Evolutionary conservation across 2,329 filamentous ascomycete genomes (phyloP).

Genomic region (Graphilbum fragrans): DNA sequence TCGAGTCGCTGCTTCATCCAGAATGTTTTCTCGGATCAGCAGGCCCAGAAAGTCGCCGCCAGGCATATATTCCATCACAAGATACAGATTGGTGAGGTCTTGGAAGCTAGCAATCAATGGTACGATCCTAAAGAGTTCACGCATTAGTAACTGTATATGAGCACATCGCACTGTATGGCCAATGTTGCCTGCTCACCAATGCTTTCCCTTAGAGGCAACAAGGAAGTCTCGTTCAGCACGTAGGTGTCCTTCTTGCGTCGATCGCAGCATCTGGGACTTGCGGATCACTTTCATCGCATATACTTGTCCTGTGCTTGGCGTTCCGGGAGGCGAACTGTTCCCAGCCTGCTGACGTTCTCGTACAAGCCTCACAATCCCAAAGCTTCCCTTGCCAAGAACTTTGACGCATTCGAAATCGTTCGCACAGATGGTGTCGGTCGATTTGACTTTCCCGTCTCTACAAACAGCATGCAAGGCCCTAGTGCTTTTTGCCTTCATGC

Average conservation of each 20-base stretch:
- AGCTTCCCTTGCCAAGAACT: conserved; percentile 83
- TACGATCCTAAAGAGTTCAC: conserved; percentile 53
- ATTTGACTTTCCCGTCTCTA: background rate
- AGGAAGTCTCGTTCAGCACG: conserved; percentile 87
- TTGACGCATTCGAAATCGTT: conserved; percentile 70
- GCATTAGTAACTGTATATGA: too few relatives aligned
- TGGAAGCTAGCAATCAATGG: conserved; percentile 83
- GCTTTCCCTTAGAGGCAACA: conserved; percentile 75
- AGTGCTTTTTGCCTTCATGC: conserved; percentile 41
- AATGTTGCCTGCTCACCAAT: too few relatives aligned
- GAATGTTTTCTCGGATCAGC: conserved; percentile 70
- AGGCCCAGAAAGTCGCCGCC: conserved; percentile 88
- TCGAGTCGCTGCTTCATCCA: conserved; percentile 65
- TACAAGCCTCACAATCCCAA: conserved; percentile 82
- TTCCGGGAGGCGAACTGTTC: background rate
- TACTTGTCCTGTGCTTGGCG: conserved; percentile 37
- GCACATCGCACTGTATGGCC: too few relatives aligned
- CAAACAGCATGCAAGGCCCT: background rate
- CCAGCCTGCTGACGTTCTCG: conserved; percentile 34
- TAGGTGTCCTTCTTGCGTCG: conserved; percentile 84
- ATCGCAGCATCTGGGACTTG: conserved; percentile 85
- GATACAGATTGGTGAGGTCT: conserved; percentile 70
- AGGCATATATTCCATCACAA: conserved; percentile 98
- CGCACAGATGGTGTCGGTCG: conserved; percentile 1
- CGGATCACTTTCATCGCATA: conserved; percentile 97